These are phyloP conservation scores for Fusarium hostae DNA, from an alignment of 2,329 filamentous ascomycete species.

Conservation along the genomic window DNA sequence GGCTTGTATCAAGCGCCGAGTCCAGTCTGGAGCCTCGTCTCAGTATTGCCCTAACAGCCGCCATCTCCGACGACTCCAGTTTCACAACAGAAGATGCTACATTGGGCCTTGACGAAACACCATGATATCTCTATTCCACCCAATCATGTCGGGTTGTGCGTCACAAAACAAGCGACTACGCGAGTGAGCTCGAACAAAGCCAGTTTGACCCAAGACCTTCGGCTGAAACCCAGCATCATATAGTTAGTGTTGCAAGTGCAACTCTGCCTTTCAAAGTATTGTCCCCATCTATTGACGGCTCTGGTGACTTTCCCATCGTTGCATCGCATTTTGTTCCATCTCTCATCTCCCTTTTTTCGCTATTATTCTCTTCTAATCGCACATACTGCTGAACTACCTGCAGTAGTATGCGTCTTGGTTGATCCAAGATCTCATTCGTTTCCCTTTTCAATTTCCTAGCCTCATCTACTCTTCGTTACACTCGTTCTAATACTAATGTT, in stretches of 20 bases:
- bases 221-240: slow-evolving; percentile 36
- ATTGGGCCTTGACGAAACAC: slow-evolving; percentile 30
- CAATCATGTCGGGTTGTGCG: slow-evolving; percentile 37
- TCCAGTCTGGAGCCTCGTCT: slow-evolving; percentile 30
- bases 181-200: slow-evolving; percentile 41
- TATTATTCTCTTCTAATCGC: slow-evolving; percentile 25
- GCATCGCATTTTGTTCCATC: slow-evolving; percentile 19
- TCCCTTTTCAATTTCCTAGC: slow-evolving; percentile 38
- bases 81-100: slow-evolving; percentile 57
- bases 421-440: slow-evolving; percentile 32
- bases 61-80: slow-evolving; percentile 56
- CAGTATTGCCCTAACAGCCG: slow-evolving; percentile 41
- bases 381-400: slow-evolving; percentile 27
- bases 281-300: slow-evolving; percentile 13
- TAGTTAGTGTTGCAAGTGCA: slow-evolving; percentile 35
- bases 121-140: slow-evolving; percentile 20
- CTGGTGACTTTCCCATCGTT: slow-evolving; percentile 18
- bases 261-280: slow-evolving; percentile 16
- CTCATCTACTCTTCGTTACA: slow-evolving; percentile 48
- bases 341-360: slow-evolving; percentile 28
- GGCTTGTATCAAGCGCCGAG: slow-evolving; percentile 22
- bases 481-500: slow-evolving; percentile 41
- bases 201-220: slow-evolving; percentile 42
- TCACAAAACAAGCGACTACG: slow-evolving; percentile 25
- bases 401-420: slow-evolving; percentile 33